These are phyloP conservation scores for Exophiala aquamarina DNA, from an alignment of 2,329 filamentous ascomycete species.

Conservation along the genomic window DNA sequence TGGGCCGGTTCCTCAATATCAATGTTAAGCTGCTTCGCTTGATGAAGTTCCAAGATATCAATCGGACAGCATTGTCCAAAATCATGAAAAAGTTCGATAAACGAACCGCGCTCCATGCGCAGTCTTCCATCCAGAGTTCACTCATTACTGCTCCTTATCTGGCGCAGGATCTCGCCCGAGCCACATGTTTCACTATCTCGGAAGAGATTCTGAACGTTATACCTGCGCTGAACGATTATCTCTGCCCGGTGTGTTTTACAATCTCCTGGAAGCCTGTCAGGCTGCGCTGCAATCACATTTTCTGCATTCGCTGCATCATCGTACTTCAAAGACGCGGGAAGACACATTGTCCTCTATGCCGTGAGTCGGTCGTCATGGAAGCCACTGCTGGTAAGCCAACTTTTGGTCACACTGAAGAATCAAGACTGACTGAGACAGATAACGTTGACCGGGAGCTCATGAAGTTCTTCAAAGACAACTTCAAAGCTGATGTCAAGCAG, in stretches of 20 bases:
- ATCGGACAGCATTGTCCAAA: slow-evolving; percentile 73
- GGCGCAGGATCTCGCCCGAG: slow-evolving; percentile 68
- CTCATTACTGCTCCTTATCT: slow-evolving; percentile 19
- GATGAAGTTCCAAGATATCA: slow-evolving; percentile 81
- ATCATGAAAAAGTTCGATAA: slow-evolving; percentile 94
- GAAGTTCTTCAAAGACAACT: slow-evolving; percentile 72
- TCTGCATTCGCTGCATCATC: slow-evolving; percentile 81
- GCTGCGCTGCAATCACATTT: slow-evolving; percentile 71
- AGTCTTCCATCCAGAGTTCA: slow-evolving; percentile 37
- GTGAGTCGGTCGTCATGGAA: slow-evolving; percentile 67
- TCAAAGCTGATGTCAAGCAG: slow-evolving; percentile 67
- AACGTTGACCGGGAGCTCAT: slow-evolving; percentile 70
- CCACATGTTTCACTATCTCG: slow-evolving; percentile 73
- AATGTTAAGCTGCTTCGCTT: slow-evolving; percentile 77
- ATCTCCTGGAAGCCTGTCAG: slow-evolving; percentile 82
- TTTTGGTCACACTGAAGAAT: slow-evolving; percentile 1
- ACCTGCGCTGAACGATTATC: slow-evolving; percentile 80
- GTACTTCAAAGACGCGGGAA: slow-evolving; percentile 72
- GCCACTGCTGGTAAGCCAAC: slow-evolving; percentile 62
- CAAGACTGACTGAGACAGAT: slow-evolving; percentile 41
- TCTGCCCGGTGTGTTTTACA: slow-evolving; percentile 76
- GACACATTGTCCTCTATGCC: slow-evolving; percentile 72
- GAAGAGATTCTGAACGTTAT: slow-evolving; percentile 70
- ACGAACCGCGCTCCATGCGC: slow-evolving; percentile 71
- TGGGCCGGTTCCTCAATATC: slow-evolving; percentile 68